A percentile compares a stretch with the other conserved stretches of the same genome.
Evolutionary conservation across 2,329 filamentous ascomycete species (phyloP).

Genomic region (Nothophaeocryptopus gaeumannii): DNA sequence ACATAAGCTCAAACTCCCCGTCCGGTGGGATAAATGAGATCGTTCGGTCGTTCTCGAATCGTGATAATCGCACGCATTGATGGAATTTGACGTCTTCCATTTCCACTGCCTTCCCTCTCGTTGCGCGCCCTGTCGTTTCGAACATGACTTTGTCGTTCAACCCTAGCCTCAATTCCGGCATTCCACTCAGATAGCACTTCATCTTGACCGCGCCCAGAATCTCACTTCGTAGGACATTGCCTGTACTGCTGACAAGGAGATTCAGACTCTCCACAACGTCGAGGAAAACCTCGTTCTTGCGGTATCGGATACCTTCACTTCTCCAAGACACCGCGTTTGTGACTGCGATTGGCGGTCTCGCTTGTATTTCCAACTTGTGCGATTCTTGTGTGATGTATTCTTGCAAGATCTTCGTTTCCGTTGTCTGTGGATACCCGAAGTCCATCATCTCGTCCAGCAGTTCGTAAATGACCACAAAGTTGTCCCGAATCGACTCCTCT

Average conservation of each 20-base stretch:
- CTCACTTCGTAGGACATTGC: slow-evolving; percentile 92
- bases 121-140: slow-evolving; percentile 91
- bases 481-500: slow-evolving; percentile 97
- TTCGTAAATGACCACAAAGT: slow-evolving; percentile 99
- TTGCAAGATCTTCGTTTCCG: slow-evolving; percentile 96
- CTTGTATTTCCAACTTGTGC: slow-evolving; percentile 96
- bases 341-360: slow-evolving; percentile 91
- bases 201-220: slow-evolving; percentile 98
- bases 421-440: slow-evolving; percentile 98
- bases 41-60: slow-evolving; percentile 97
- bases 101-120: slow-evolving; percentile 93
- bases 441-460: slow-evolving; percentile 99
- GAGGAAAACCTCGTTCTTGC: slow-evolving; percentile 99
- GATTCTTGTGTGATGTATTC: slow-evolving; percentile 97
- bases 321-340: slow-evolving; percentile 98
- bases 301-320: slow-evolving; percentile 94
- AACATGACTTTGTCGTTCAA: slow-evolving; percentile 99
- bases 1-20: slow-evolving; percentile 99
- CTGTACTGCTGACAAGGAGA: slow-evolving; percentile 86
- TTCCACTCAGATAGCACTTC: slow-evolving; percentile 98
- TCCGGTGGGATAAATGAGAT: slow-evolving; percentile 99
- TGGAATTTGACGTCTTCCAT: slow-evolving; percentile 99
- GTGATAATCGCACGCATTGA: slow-evolving; percentile 90
- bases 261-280: slow-evolving; percentile 97
- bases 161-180: slow-evolving; percentile 91